Conservation (phyloP, 176 grass and related monocot genomes). For the Ananas comosus region DNA sequence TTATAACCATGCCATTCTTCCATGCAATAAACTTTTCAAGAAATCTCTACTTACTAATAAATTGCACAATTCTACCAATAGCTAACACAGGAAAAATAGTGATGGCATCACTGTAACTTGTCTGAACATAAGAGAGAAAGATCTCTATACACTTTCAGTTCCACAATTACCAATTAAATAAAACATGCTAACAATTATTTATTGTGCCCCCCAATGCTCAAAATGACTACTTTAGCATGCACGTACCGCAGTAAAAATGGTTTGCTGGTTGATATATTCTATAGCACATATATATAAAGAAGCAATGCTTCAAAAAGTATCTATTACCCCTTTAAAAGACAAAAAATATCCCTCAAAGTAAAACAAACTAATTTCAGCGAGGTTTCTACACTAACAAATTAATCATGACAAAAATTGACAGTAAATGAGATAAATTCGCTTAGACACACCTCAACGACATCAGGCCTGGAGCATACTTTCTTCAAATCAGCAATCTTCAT, state of each 20-base stretch:
- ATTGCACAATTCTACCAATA: no score
- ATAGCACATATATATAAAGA: not conserved
- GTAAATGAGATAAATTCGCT: not conserved
- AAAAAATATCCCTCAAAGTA: not conserved
- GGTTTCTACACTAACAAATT: constrained; percentile 8
- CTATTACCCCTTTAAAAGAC: not conserved
- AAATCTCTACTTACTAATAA: no score
- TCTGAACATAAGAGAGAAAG: no score
- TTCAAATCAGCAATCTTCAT: constrained; percentile 96
- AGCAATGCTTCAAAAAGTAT: not conserved
- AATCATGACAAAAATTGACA: not conserved
- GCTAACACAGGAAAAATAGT: no score
- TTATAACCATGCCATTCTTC: no score
- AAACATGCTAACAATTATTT: no score
- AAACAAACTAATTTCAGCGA: not conserved
- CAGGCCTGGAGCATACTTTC: constrained; percentile 72
- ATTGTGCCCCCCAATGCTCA: no score
- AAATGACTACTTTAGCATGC: no score
- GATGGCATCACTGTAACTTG: no score
- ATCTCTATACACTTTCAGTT: no score
- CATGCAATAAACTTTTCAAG: no score
- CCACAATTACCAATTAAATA: no score
- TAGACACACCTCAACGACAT: constrained; percentile 69
- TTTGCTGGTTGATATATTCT: not conserved
- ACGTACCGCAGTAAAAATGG: not conserved